Conservation (phyloP, 176 grass and related monocot species). For the Puya raimondii region DNA sequence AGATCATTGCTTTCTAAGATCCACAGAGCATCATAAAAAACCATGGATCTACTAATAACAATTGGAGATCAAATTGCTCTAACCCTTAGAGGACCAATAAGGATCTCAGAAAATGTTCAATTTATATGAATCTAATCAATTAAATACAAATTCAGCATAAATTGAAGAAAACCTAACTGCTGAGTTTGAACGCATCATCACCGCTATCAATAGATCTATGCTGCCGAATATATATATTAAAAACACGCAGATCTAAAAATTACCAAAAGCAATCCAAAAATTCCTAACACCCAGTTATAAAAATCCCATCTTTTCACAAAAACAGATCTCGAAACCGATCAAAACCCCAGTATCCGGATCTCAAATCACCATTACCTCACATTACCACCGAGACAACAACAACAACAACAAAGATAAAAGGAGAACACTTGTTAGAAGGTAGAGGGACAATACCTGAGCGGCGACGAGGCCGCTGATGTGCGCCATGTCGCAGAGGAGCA, state of each 20-base stretch:
- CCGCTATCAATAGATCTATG: too few relatives aligned
- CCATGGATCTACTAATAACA: not conserved
- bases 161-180: too few relatives aligned
- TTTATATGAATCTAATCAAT: too few relatives aligned
- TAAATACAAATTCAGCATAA: too few relatives aligned
- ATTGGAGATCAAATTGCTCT: not conserved
- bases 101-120: not conserved
- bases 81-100: not conserved
- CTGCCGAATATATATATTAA: not conserved
- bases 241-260: not conserved
- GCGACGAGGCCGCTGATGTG: conserved; percentile 97
- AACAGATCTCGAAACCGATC: not conserved
- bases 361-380: too few relatives aligned
- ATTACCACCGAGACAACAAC: too few relatives aligned
- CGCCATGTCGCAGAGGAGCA: conserved; percentile 97
- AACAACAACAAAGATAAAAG: too few relatives aligned
- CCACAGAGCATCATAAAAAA: not conserved
- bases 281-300: not conserved
- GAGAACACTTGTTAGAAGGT: not conserved
- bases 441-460: conserved; percentile 39
- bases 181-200: not conserved
- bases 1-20: not conserved
- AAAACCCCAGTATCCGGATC: not conserved
- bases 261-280: not conserved
- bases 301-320: conserved; percentile 10